A percentile compares a stretch with the other conserved stretches of the same genome.
These are phyloP conservation scores for Talaromyces islandicus DNA, from an alignment of 2,329 filamentous ascomycete species.

Conservation along the genomic window DNA sequence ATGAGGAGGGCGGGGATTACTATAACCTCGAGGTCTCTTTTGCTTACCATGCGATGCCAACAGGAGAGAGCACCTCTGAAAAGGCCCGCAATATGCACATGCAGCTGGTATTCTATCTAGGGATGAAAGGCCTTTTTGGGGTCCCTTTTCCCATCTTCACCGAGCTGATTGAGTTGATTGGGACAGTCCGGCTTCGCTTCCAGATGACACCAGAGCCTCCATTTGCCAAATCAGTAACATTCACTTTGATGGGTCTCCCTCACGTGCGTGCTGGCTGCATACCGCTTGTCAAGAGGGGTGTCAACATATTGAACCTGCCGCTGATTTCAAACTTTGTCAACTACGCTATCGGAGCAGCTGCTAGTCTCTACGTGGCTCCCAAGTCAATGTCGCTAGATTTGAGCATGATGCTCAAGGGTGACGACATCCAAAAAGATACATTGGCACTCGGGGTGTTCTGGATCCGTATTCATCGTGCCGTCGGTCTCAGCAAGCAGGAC, in stretches of 20 bases:
- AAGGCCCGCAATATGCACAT: constrained; percentile 96
- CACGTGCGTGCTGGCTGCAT: constrained; percentile 85
- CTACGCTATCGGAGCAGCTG: constrained; percentile 82
- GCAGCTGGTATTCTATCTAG: constrained; percentile 90
- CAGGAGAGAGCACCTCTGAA: constrained; percentile 61
- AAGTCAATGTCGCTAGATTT: constrained; percentile 92
- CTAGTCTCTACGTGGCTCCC: constrained; percentile 86
- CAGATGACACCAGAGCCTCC: constrained; percentile 86
- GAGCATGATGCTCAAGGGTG: constrained; percentile 82
- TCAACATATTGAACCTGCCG: constrained; percentile 86
- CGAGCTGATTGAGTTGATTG: constrained; percentile 84
- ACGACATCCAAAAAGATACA: constrained; percentile 82
- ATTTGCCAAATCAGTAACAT: constrained; percentile 84
- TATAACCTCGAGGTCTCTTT: constrained; percentile 90
- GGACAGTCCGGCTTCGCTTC: constrained; percentile 74
- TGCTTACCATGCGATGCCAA: constrained; percentile 83
- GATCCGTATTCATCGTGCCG: constrained; percentile 82
- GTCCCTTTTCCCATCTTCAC: constrained; percentile 84
- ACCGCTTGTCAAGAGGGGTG: constrained; percentile 83
- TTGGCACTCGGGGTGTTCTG: constrained; percentile 84
- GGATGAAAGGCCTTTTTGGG: constrained; percentile 81
- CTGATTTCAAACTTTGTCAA: constrained; percentile 96
- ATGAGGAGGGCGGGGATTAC: constrained; percentile 84
- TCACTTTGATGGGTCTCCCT: constrained; percentile 89
- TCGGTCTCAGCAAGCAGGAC: constrained; percentile 88